These are phyloP conservation scores for Polygonum maritimum DNA, from an alignment of 148 eudicot genomes.

Conservation along the genomic window DNA sequence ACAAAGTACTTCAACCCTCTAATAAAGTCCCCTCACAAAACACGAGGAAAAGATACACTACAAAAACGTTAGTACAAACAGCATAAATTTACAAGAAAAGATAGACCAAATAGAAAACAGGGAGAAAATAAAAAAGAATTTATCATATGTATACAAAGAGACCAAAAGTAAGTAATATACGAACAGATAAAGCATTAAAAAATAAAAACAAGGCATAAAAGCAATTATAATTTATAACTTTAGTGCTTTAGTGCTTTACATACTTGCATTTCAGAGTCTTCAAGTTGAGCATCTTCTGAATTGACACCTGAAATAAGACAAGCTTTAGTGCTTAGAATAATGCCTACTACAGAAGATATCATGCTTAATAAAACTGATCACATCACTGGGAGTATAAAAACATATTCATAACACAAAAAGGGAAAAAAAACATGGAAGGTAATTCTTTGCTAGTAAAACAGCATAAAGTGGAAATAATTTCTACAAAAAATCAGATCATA, in stretches of 20 bases:
- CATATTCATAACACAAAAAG: background rate
- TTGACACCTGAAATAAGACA: constrained; percentile 52
- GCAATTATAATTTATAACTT: background rate
- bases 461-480: background rate
- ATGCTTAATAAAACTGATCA: background rate
- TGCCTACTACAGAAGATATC: background rate
- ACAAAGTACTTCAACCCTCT: background rate
- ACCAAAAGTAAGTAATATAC: background rate
- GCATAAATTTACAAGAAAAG: background rate
- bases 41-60: background rate
- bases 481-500: background rate
- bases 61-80: background rate
- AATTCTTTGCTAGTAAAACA: background rate
- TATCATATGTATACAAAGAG: background rate
- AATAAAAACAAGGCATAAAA: background rate
- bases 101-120: background rate
- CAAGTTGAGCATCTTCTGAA: constrained; percentile 93
- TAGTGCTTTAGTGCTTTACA: constrained; percentile 13
- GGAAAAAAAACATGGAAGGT: background rate
- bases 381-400: background rate
- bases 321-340: background rate
- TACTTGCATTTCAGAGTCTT: constrained; percentile 89
- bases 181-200: background rate
- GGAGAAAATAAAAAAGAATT: background rate
- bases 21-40: background rate